Percentiles rank a stretch among this genome's conserved stretches.
phyloP scores from a whole-genome alignment of 192 early-diverging fungal genomes.

The Diversispora epigaea region DNA sequence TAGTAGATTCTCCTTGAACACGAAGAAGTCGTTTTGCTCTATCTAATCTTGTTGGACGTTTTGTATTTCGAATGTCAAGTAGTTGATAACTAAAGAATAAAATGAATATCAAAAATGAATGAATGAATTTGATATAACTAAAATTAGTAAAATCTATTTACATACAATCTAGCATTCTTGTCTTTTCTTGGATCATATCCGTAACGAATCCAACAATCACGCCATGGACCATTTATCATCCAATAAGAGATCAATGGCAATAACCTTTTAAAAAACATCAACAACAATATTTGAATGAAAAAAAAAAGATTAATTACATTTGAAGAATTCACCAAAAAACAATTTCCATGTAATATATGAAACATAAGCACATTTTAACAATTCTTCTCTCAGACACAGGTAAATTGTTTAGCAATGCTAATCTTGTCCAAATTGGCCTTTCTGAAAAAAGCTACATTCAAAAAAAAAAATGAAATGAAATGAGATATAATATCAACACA shows the following conservation, averaged over 20 bases:
- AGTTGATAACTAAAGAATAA: constrained; percentile 26
- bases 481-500: background rate
- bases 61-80: constrained; percentile 21
- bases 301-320: background rate
- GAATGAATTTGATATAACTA: background rate
- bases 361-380: constrained; percentile 22
- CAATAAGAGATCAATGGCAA: constrained; percentile 39
- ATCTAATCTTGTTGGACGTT: constrained; percentile 5
- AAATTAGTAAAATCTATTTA: background rate
- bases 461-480: background rate
- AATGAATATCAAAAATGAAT: background rate
- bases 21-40: constrained; percentile 19
- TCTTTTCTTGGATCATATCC: constrained; percentile 45
- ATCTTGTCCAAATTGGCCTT: constrained; percentile 48
- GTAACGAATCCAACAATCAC: constrained; percentile 50
- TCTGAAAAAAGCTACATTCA: constrained; percentile 41
- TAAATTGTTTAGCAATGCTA: constrained; percentile 35
- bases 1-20: background rate
- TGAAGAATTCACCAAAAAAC: background rate
- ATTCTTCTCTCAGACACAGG: constrained; percentile 32
- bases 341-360: background rate
- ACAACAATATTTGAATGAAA: background rate
- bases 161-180: constrained; percentile 33
- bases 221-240: constrained; percentile 47
- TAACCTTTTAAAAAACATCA: constrained; percentile 29